Conservation (phyloP, 345 rosid genomes). For the Gossypium turneri region DNA sequence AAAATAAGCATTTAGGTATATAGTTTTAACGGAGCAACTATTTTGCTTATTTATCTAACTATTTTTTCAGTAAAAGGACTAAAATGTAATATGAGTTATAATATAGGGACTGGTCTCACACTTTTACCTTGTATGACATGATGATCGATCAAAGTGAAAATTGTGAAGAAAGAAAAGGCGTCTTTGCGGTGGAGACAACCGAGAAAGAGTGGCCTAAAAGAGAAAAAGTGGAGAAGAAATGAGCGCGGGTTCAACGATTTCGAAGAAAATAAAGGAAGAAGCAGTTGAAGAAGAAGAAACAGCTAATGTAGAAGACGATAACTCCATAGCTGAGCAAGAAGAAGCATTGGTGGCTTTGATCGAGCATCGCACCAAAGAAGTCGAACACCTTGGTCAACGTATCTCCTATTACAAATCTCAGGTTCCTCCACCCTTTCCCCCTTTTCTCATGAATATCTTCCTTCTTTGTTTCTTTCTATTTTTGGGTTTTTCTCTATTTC, state of each 20-base stretch:
- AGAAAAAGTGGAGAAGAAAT: not conserved
- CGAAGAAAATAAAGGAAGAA: conserved; percentile 23
- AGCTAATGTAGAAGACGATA: conserved; percentile 20
- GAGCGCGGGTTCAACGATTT: conserved; percentile 6
- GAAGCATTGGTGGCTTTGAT: conserved; percentile 66
- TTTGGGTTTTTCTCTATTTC: not conserved
- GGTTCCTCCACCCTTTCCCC: conserved; percentile 27
- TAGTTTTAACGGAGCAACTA: no score
- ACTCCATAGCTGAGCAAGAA: conserved; percentile 53
- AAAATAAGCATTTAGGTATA: no score
- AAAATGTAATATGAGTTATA: no score
- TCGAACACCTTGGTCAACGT: conserved; percentile 56
- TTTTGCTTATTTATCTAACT: no score
- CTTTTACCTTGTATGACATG: no score
- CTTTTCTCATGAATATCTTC: not conserved
- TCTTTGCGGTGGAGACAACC: not conserved
- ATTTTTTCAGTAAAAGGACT: no score
- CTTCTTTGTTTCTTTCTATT: not conserved
- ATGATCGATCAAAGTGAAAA: not conserved
- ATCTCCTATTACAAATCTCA: conserved; percentile 64
- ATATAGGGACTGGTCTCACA: no score
- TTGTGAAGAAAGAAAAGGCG: not conserved
- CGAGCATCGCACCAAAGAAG: conserved; percentile 67
- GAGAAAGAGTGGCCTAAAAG: no score
- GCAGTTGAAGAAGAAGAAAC: conserved; percentile 18